Base-by-base conservation (phyloP, 2,329 filamentous ascomycete species). In the Xylaria digitata region DNA sequence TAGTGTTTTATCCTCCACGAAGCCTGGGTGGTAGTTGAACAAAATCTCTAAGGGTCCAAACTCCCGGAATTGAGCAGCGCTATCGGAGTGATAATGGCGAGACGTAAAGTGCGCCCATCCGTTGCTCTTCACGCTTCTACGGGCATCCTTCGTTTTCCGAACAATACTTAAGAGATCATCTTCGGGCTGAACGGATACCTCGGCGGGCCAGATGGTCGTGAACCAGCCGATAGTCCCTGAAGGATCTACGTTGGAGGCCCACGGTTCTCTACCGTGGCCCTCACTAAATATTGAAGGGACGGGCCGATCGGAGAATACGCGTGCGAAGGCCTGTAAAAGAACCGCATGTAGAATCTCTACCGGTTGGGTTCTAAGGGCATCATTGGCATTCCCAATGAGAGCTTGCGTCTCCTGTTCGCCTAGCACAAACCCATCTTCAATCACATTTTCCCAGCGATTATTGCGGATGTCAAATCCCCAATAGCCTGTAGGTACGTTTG, bases 151-250 rank as follows among this genome's bases (percentile, higher is more conserved):
- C 0, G 52, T 56, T 43, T 21, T 56, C 48, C 23, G 15, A 11
- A 68, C 43, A 15, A 63, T 66, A 5, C 66, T 59, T 8, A 57
- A 4, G 5, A 67, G n/a, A 23, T 9, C 56, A 40, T 66, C 59
- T 1, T 3, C 32, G 15, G 53, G 49, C 32, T 45, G 34, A 30
- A 63, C 60, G 3, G 50, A 15, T 8, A 69, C 43, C 54, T 72
- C 70, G 7, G 81, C 46, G 0, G 82, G 82, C 17, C 73, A 77
- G 13, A 83, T 73, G 0, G 80, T 80, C 0, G 82, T 83, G 62
- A 84, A 84, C 82, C 82, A 84, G 4, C 82, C 82, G 0, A 84
- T 78, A 0, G 80, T 83, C 1, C 74, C 67, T 0, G 81, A 80
- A 1, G 80, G 68, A 55, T 83, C 78, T 8, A 80, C 68, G 0